Conservation (phyloP, 768 basidiomycete species). For the Boletus reticulatus region DNA sequence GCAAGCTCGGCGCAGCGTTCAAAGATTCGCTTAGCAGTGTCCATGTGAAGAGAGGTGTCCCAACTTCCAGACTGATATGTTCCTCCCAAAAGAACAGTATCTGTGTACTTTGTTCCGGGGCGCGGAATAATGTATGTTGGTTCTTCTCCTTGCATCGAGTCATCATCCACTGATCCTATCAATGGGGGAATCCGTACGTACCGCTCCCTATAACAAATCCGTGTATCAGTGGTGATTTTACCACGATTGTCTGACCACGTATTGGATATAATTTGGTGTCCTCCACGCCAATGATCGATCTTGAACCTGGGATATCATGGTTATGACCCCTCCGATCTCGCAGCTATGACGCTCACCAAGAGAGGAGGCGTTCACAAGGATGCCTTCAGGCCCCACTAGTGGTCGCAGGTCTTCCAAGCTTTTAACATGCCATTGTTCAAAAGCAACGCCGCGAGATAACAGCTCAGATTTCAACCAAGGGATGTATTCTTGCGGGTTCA, state of each 20-base stretch:
- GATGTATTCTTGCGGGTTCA: conserved; percentile 51
- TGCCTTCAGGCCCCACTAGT: conserved; percentile 33
- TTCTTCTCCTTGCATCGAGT: conserved; percentile 21
- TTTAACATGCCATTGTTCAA: conserved; percentile 41
- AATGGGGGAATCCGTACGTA: conserved; percentile 10
- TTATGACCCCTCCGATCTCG: neutral
- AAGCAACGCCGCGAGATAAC: conserved; percentile 37
- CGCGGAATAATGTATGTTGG: conserved; percentile 64
- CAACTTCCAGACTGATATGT: conserved; percentile 49
- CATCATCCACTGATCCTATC: conserved; percentile 12
- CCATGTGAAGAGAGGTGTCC: conserved; percentile 47
- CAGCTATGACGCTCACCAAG: conserved; percentile 40
- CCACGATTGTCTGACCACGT: conserved; percentile 79
- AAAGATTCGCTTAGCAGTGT: conserved; percentile 44
- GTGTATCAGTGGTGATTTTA: conserved; percentile 63
- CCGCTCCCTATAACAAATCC: conserved; percentile 29
- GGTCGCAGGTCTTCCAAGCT: conserved; percentile 47
- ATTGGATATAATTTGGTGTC: conserved; percentile 74
- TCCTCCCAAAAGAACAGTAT: conserved; percentile 55
- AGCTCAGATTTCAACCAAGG: conserved; percentile 46
- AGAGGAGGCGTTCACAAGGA: conserved; percentile 57
- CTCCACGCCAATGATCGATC: conserved; percentile 76
- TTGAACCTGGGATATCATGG: conserved; percentile 45
- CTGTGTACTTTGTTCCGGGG: conserved; percentile 40
- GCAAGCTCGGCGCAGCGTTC: conserved; percentile 40